Percentiles rank a stretch among this genome's conserved stretches.
Evolutionary conservation across 1,284 basidiomycete genomes (phyloP).

Genomic region (Pascua sp.): DNA sequence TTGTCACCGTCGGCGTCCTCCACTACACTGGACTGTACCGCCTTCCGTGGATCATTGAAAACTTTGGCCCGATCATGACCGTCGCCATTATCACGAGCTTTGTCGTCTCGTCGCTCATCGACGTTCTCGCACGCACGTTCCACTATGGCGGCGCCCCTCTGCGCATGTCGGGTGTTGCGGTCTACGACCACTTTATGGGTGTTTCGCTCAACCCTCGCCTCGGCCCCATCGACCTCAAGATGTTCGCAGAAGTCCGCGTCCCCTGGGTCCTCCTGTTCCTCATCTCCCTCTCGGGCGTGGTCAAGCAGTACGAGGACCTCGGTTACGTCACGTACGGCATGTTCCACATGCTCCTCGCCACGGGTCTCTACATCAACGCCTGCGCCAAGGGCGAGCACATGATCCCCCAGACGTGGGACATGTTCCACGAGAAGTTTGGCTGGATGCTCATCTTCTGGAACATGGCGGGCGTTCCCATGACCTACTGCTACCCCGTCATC

Average conservation of each 20-base stretch:
- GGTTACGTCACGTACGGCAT: conserved; percentile 97
- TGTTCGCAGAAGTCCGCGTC: conserved; percentile 98
- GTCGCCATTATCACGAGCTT: conserved; percentile 93
- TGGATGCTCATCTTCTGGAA: conserved; percentile 99
- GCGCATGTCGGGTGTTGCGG: conserved; percentile 87
- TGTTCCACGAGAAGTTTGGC: conserved; percentile 95
- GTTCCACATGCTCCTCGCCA: conserved; percentile 94
- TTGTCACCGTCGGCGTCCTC: conserved; percentile 69
- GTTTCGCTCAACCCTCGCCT: conserved; percentile 90
- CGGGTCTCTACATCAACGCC: conserved; percentile 93
- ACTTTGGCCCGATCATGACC: conserved; percentile 94
- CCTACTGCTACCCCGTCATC: conserved; percentile 93
- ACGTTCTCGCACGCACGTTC: conserved; percentile 65
- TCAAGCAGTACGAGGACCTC: conserved; percentile 90
- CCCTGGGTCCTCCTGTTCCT: conserved; percentile 97
- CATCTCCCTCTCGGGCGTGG: conserved; percentile 83
- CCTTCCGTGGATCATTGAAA: conserved; percentile 91
- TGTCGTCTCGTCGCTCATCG: conserved; percentile 71
- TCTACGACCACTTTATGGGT: conserved; percentile 97
- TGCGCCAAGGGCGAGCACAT: conserved; percentile 93
- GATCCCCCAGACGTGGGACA: conserved; percentile 99
- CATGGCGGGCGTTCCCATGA: conserved; percentile 76
- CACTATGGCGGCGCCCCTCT: conserved; percentile 69
- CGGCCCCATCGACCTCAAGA: conserved; percentile 92
- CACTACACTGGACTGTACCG: conserved; percentile 83